Evolutionary conservation across 2,329 filamentous ascomycete genomes (phyloP).

Genomic region (Diaporthe sp.): DNA sequence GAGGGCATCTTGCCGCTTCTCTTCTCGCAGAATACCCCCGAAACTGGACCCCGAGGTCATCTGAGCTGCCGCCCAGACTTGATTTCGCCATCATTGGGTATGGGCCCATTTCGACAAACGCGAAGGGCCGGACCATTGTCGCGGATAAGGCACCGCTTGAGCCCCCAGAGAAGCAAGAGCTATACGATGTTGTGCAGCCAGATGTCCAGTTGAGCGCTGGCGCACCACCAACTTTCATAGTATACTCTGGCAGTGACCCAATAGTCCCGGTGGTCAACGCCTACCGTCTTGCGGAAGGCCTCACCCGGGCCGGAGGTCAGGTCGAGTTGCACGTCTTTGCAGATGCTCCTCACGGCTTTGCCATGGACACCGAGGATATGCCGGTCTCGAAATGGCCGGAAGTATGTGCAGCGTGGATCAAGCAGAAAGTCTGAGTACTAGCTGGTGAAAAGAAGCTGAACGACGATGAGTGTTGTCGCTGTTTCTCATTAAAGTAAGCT

Average conservation of each 20-base stretch:
- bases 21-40: neutral
- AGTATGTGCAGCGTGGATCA: neutral
- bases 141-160: neutral
- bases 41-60: neutral
- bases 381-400: constrained; percentile 9
- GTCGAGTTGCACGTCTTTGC: constrained; percentile 12
- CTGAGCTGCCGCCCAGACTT: neutral
- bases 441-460: neutral
- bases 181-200: neutral
- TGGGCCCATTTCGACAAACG: neutral
- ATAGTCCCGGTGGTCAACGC: neutral
- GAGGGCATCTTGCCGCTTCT: neutral
- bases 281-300: constrained; percentile 1
- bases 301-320: neutral
- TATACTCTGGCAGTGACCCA: constrained; percentile 2
- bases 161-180: constrained; percentile 2
- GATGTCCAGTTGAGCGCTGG: neutral
- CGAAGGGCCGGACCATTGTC: neutral
- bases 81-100: neutral
- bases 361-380: neutral
- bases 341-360: constrained; percentile 14
- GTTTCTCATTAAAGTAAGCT: no score
- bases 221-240: neutral
- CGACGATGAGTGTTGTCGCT: no score
- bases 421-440: neutral